Evolutionary conservation across 2,329 filamentous ascomycete species (phyloP).

Genomic region (Aureobasidium sp.): DNA sequence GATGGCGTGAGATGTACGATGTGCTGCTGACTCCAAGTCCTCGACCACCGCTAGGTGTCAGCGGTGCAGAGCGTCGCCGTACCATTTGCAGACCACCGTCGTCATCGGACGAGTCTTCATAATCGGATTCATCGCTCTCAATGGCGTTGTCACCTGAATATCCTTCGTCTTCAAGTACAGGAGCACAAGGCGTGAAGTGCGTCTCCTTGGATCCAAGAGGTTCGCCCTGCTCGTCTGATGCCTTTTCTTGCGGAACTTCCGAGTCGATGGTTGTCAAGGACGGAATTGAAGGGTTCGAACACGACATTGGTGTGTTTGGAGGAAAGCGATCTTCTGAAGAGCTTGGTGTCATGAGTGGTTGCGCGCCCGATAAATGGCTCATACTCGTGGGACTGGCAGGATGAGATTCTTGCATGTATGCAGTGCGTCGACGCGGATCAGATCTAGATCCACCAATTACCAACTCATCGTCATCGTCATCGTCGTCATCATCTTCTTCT

Average conservation of each 20-base stretch:
- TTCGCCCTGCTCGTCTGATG: not conserved
- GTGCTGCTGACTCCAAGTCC: constrained; percentile 30
- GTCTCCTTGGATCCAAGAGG: not conserved
- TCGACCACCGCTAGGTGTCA: not conserved
- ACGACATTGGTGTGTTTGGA: constrained; percentile 42
- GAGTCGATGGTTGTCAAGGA: constrained; percentile 44
- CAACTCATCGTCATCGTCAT: not conserved
- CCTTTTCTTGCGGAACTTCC: not conserved
- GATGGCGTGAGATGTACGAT: constrained; percentile 29
- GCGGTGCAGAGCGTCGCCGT: constrained; percentile 23
- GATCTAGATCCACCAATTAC: not conserved
- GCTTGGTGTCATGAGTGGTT: constrained; percentile 17
- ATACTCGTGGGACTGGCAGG: constrained; percentile 36
- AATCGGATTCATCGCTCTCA: constrained; percentile 36
- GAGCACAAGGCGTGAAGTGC: not conserved
- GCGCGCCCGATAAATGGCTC: constrained; percentile 19
- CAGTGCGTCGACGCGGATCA: not conserved
- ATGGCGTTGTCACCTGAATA: constrained; percentile 35
- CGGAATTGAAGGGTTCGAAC: constrained; percentile 45
- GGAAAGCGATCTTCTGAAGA: constrained; percentile 29
- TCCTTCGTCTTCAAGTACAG: constrained; percentile 23
- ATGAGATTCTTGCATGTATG: not conserved
- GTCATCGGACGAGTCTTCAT: constrained; percentile 32
- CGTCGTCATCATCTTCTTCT: not conserved
- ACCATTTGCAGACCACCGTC: constrained; percentile 35